Conservation (phyloP, 2,329 filamentous ascomycete genomes). For the Trichoderma sp. region DNA sequence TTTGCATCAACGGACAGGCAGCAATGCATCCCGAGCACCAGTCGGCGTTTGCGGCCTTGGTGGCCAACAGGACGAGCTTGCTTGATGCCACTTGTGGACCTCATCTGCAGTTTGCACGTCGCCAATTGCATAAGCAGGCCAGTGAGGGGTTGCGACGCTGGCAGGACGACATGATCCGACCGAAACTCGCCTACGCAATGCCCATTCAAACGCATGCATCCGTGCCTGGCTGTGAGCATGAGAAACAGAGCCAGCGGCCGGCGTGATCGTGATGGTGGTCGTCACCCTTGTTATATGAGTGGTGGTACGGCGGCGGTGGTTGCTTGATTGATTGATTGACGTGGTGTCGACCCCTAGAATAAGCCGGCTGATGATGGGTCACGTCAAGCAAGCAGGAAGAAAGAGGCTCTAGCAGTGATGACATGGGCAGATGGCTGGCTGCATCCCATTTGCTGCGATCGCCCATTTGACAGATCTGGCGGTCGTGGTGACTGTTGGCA, state of each 20-base stretch:
- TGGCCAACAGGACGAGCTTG: constrained; percentile 1
- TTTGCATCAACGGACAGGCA: constrained; percentile 14
- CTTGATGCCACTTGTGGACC: constrained; percentile 19
- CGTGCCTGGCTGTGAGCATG: constrained; percentile 13
- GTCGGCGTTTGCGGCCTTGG: constrained; percentile 9
- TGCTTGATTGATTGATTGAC: background rate
- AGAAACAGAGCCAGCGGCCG: background rate
- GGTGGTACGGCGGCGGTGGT: background rate
- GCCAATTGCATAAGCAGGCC: constrained; percentile 3
- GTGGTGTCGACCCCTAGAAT: background rate
- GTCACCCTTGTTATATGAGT: background rate
- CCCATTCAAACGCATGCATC: constrained; percentile 11
- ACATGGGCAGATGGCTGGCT: constrained; percentile 9
- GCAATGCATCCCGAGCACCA: constrained; percentile 15
- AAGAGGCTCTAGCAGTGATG: background rate
- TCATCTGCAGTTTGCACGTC: constrained; percentile 14
- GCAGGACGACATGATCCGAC: background rate
- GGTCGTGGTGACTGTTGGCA: background rate
- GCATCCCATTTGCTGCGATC: constrained; percentile 11
- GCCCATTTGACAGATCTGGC: constrained; percentile 14
- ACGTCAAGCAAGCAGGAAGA: background rate
- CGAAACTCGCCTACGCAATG: constrained; percentile 1
- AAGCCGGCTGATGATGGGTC: background rate
- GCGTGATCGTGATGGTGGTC: background rate
- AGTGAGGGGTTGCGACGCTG: constrained; percentile 16